Evolutionary conservation across 2,329 filamentous ascomycete species (phyloP), one percentile per base, ranked within the genome.

Genomic region (Colletotrichum liriopes): DNA sequence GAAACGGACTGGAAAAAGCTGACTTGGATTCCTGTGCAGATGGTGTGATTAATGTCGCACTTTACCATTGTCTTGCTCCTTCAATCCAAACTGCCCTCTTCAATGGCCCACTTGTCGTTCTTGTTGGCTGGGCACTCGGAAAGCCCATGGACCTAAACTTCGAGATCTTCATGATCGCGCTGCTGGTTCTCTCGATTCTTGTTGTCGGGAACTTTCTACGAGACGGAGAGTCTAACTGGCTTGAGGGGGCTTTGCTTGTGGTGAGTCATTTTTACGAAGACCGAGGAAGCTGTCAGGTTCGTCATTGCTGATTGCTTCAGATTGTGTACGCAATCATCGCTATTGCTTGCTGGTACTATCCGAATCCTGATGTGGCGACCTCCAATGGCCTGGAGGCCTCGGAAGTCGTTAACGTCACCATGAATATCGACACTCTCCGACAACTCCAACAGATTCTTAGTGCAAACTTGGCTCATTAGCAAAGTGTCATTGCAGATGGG

Each of bases 31-130:
- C n/a, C 18, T 26, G 29, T 55, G 0, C 18, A 80, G 89, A 91
- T 72, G 88, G 89, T 39, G 87, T 89, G 60, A 92, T 93, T 81
- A 93, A 93, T 77, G 90, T 93, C 74, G 91, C 92, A 0, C 84
- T 93, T 14, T 92, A 91, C 65, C 93, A 94, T 77, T 92, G 93
- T 65, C 86, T 95, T 12, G 93, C 91, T 6, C 91, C 92, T 3
- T 93, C 91, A 1, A 92, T 94, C 67, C 93, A 94, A 77, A 94
- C 93, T 0, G 92, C 93, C 0, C 85, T 95, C 2, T 88, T 95
- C 80, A 94, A 94, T 78, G 92, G 90, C 0, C 93, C 93, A 1
- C 85, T 94, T 2, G 90, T 93, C 12, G 89, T 94, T 32, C 83
- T 94, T 35, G 89, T 94, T 35, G 91, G 90, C 11, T 94, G 93